Conservation (phyloP, 441 rosid species). For the Melastoma candidum region DNA sequence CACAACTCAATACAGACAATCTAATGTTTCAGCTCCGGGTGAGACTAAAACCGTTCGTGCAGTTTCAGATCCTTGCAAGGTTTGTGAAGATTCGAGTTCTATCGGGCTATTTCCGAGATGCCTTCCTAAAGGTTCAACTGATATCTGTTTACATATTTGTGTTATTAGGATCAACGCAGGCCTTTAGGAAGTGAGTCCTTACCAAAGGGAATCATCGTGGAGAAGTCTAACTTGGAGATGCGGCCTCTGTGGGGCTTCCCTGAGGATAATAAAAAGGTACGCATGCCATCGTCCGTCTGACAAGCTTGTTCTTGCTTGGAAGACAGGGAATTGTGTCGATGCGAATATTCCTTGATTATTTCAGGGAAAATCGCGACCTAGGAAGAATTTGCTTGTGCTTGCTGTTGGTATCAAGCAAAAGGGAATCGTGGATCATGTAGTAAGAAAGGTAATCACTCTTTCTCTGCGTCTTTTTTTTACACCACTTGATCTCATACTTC, state of each 20-base stretch:
- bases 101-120: conserved; percentile 7
- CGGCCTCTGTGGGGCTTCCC: conserved; percentile 47
- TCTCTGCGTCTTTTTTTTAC: background rate
- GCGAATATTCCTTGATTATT: conserved; percentile 11
- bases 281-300: background rate
- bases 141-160: background rate
- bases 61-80: background rate
- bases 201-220: conserved; percentile 62
- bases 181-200: conserved; percentile 43
- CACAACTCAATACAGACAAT: conserved; percentile 21
- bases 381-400: conserved; percentile 52
- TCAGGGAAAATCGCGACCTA: conserved; percentile 34
- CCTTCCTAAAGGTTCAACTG: background rate
- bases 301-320: background rate
- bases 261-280: conserved; percentile 24
- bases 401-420: conserved; percentile 44
- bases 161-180: conserved; percentile 17
- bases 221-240: conserved; percentile 66
- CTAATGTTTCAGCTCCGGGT: conserved; percentile 28
- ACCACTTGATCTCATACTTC: background rate
- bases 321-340: background rate
- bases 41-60: conserved; percentile 34
- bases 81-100: background rate
- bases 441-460: conserved; percentile 43
- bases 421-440: conserved; percentile 49